These are phyloP conservation scores for Draba incana DNA, from an alignment of 345 rosid genomes.

Conservation along the genomic window DNA sequence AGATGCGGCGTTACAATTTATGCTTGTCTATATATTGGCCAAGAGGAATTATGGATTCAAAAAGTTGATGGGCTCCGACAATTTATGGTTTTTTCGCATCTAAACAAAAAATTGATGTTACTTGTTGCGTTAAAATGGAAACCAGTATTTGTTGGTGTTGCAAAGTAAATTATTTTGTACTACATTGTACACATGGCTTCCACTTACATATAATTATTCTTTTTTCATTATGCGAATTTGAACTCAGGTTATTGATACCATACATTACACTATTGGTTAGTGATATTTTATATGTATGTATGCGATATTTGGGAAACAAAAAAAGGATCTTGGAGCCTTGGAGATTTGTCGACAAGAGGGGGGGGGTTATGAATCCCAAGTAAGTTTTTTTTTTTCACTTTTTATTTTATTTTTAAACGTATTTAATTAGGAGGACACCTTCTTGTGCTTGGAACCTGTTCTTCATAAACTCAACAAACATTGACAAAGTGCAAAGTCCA, in stretches of 20 bases:
- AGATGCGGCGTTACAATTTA: neutral
- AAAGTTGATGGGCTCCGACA: slow-evolving; percentile 1
- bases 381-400: neutral
- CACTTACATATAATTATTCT: slow-evolving; percentile 9
- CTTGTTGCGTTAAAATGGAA: slow-evolving; percentile 3
- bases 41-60: neutral
- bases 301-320: neutral
- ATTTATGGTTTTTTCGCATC: neutral
- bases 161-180: slow-evolving; percentile 2
- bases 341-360: slow-evolving; percentile 31
- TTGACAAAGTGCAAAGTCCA: slow-evolving; percentile 30
- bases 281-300: neutral
- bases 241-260: neutral
- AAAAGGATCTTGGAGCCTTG: slow-evolving; percentile 12
- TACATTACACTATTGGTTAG: neutral
- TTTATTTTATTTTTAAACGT: no score
- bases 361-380: slow-evolving; percentile 40
- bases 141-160: slow-evolving; percentile 10
- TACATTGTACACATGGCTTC: slow-evolving; percentile 12
- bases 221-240: no score
- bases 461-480: slow-evolving; percentile 41
- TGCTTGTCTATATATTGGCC: slow-evolving; percentile 20
- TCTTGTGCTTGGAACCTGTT: slow-evolving; percentile 43
- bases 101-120: neutral
- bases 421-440: slow-evolving; percentile 2